Percentiles rank a stretch among this genome's conserved stretches.
Evolutionary conservation across 2,329 filamentous ascomycete species (phyloP).

Genomic region (Gaeumannomyces sp.): DNA sequence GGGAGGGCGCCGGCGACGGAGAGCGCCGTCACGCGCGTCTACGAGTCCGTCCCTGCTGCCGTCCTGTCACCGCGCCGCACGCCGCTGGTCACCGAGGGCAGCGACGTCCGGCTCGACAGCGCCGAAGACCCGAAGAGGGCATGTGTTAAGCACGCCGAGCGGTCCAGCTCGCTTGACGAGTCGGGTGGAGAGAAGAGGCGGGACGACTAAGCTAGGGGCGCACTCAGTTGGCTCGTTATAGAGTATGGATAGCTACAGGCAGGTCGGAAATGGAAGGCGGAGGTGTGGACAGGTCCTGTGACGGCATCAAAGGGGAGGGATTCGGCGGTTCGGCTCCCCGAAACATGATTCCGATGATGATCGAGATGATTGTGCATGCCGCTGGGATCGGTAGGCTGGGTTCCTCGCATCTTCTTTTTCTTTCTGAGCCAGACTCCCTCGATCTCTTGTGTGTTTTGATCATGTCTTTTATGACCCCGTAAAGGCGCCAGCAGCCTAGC

Average conservation of each 20-base stretch:
- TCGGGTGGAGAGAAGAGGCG: not conserved
- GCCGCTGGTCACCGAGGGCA: not conserved
- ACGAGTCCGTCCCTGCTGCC: slow-evolving; percentile 2
- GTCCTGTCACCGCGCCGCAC: slow-evolving; percentile 9
- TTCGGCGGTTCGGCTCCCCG: no score
- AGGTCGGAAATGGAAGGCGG: no score
- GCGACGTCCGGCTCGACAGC: not conserved
- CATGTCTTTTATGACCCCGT: not conserved
- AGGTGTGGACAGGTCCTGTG: no score
- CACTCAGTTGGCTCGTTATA: no score
- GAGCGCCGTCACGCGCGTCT: slow-evolving; percentile 7
- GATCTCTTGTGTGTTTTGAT: not conserved
- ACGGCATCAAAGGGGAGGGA: no score
- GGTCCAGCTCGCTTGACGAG: not conserved
- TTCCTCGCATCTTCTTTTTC: not conserved
- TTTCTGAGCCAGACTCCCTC: not conserved
- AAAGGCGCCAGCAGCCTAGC: not conserved
- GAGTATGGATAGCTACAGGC: no score
- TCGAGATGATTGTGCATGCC: no score
- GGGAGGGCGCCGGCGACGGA: not conserved
- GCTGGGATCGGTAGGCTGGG: no score
- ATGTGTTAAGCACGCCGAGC: not conserved
- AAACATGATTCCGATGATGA: no score
- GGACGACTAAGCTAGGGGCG: not conserved
- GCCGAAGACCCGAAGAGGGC: not conserved